Conservation (phyloP, 108 stramenopile species). For the Aurantiochytrium sp. region DNA sequence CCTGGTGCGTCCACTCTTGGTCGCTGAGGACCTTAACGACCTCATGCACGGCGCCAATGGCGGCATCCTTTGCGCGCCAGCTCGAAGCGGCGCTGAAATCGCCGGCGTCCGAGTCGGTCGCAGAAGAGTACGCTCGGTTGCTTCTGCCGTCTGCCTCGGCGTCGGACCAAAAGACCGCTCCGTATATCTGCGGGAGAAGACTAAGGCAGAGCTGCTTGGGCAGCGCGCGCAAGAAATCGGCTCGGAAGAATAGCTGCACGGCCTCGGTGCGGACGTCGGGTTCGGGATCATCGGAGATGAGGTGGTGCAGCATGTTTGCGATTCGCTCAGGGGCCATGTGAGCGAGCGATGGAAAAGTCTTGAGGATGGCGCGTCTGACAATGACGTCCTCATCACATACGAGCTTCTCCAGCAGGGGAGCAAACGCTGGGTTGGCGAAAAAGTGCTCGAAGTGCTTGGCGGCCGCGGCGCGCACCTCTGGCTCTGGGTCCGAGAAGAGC, state of each 20-base stretch:
- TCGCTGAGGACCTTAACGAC: not conserved
- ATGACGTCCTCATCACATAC: not conserved
- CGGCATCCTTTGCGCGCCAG: not conserved
- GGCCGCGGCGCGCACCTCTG: not conserved
- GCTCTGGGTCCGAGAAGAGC: conserved; percentile 3
- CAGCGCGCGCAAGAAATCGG: not conserved
- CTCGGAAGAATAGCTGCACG: not conserved
- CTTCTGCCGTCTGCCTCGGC: too few relatives aligned
- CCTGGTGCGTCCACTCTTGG: not conserved
- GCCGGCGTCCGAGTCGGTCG: not conserved
- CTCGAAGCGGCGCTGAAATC: not conserved
- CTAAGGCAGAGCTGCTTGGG: not conserved
- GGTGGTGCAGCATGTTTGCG: not conserved
- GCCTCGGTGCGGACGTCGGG: not conserved
- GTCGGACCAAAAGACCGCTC: not conserved
- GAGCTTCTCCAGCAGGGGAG: not conserved
- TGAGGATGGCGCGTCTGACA: not conserved
- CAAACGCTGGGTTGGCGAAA: not conserved
- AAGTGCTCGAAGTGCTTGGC: not conserved
- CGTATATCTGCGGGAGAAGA: not conserved
- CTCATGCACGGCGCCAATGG: not conserved
- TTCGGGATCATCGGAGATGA: not conserved
- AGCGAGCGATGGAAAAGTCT: not conserved
- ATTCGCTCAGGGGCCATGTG: not conserved
- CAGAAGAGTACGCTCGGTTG: too few relatives aligned